Conservation (phyloP, 2,329 filamentous ascomycete genomes). For the Epichloe sibirici region DNA sequence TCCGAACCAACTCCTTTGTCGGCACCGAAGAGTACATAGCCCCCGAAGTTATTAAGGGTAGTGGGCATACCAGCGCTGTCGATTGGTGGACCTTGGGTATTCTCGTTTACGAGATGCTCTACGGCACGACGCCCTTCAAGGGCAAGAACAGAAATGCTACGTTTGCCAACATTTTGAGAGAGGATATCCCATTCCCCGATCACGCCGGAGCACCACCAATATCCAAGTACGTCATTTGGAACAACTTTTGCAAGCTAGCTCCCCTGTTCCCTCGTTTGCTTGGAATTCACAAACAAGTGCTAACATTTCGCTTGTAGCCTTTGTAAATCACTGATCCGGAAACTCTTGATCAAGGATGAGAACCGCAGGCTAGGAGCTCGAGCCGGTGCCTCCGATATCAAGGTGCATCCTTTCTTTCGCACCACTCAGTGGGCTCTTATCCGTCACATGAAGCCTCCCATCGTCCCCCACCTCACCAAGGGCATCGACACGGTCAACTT, state of each 20-base stretch:
- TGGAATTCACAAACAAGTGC: neutral
- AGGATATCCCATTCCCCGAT: constrained; percentile 94
- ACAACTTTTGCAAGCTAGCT: too few species aligned
- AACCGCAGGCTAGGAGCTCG: constrained; percentile 84
- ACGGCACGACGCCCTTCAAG: constrained; percentile 97
- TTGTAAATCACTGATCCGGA: constrained; percentile 92
- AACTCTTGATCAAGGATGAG: constrained; percentile 96
- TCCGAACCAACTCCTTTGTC: constrained; percentile 96
- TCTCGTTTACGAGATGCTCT: constrained; percentile 97
- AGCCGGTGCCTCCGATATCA: constrained; percentile 93
- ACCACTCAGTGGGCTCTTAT: constrained; percentile 94
- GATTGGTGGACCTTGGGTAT: constrained; percentile 99
- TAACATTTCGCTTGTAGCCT: constrained; percentile 42
- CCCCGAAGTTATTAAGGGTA: constrained; percentile 96
- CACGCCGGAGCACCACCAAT: constrained; percentile 72
- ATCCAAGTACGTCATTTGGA: constrained; percentile 60
- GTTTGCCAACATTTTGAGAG: constrained; percentile 90
- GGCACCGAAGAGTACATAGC: constrained; percentile 99
- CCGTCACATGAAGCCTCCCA: constrained; percentile 94
- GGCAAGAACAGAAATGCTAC: constrained; percentile 98
- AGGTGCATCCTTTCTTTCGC: constrained; percentile 90
- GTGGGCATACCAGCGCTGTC: constrained; percentile 93
- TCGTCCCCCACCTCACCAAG: constrained; percentile 81
- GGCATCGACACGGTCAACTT: constrained; percentile 95
- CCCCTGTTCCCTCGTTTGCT: neutral